Evolutionary conservation across 2,329 filamentous ascomycete genomes (phyloP).

Genomic region (Parastagonospora nodorum): DNA sequence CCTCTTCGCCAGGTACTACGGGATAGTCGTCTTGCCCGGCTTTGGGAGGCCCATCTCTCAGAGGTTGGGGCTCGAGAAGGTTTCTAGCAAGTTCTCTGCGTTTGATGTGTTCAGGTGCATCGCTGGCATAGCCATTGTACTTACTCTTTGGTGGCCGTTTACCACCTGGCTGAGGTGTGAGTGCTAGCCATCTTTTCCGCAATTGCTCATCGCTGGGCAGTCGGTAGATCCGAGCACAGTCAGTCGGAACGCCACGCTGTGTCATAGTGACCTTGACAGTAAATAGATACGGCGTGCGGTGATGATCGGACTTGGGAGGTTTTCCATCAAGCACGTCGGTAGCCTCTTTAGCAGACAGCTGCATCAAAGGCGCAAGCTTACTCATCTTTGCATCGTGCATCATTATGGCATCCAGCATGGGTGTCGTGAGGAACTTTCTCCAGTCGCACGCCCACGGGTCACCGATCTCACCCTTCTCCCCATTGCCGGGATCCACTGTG

Average conservation of each 20-base stretch:
- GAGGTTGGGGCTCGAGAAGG: conserved; percentile 23
- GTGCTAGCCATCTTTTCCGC: conserved; percentile 73
- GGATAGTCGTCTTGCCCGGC: conserved; percentile 58
- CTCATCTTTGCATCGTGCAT: conserved; percentile 7
- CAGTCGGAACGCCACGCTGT: conserved; percentile 69
- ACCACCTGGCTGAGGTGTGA: conserved; percentile 49
- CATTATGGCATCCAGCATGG: background rate
- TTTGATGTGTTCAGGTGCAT: conserved; percentile 26
- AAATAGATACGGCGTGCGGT: conserved; percentile 47
- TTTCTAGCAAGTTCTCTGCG: conserved; percentile 31
- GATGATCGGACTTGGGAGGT: background rate
- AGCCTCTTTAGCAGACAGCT: conserved; percentile 24
- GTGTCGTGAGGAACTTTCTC: conserved; percentile 63
- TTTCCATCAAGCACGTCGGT: conserved; percentile 32
- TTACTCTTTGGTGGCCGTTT: conserved; percentile 17
- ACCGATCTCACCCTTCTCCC: conserved; percentile 80
- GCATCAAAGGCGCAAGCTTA: conserved; percentile 27
- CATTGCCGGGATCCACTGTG: conserved; percentile 73
- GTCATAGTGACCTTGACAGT: conserved; percentile 71
- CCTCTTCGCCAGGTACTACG: conserved; percentile 71
- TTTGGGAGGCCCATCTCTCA: conserved; percentile 17
- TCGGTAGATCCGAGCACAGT: conserved; percentile 83
- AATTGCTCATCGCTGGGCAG: conserved; percentile 66
- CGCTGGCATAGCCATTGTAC: conserved; percentile 5
- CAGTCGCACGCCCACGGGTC: conserved; percentile 84